Percentiles rank a stretch among this genome's conserved stretches.
phyloP scores from a whole-genome alignment of 768 basidiomycete genomes.

The Mycena venus region DNA sequence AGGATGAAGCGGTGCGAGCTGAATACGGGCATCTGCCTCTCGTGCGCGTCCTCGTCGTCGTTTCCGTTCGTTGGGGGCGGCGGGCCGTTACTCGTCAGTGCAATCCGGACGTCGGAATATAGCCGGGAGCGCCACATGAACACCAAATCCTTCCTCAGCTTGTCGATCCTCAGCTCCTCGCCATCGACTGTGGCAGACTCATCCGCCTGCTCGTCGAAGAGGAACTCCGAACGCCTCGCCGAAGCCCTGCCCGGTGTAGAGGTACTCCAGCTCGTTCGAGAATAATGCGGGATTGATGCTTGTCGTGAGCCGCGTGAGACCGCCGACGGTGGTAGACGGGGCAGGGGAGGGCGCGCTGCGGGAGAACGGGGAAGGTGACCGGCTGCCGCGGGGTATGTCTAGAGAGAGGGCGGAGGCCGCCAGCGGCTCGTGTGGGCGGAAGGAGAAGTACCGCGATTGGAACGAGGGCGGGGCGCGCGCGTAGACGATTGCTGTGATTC shows the following conservation, averaged over 20 bases:
- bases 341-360: slow-evolving; percentile 60
- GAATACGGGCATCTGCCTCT: slow-evolving; percentile 77
- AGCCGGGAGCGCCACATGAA: slow-evolving; percentile 98
- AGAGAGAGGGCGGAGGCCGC: slow-evolving; percentile 76
- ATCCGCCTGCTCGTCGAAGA: slow-evolving; percentile 77
- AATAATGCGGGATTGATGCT: slow-evolving; percentile 86
- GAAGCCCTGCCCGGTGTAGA: slow-evolving; percentile 93
- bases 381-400: slow-evolving; percentile 58
- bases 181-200: slow-evolving; percentile 54
- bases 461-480: slow-evolving; percentile 94
- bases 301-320: slow-evolving; percentile 73
- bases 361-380: slow-evolving; percentile 57
- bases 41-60: slow-evolving; percentile 68
- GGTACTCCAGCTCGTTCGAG: slow-evolving; percentile 91
- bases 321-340: slow-evolving; percentile 55
- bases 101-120: slow-evolving; percentile 91
- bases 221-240: slow-evolving; percentile 90
- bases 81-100: slow-evolving; percentile 78
- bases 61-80: slow-evolving; percentile 53
- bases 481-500: slow-evolving; percentile 85
- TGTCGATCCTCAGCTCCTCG: slow-evolving; percentile 75
- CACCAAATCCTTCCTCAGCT: slow-evolving; percentile 92
- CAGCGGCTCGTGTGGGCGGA: slow-evolving; percentile 72
- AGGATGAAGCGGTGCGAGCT: slow-evolving; percentile 95
- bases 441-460: slow-evolving; percentile 90